These are phyloP conservation scores for Setaria viridis DNA, from an alignment of 202 grass and related monocot species.

Conservation along the genomic window DNA sequence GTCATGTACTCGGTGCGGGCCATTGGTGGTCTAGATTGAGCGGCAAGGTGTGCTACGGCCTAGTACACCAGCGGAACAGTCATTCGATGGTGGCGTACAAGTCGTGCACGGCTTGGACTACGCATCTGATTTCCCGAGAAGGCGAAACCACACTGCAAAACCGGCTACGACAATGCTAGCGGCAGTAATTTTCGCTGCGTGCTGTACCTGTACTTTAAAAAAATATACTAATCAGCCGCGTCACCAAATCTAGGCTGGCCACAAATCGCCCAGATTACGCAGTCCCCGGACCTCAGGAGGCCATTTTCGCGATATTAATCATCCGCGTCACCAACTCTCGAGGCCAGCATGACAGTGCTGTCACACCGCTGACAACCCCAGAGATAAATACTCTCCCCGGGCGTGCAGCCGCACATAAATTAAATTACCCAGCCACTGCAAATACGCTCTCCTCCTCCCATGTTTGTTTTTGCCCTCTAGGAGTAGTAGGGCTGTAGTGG, in stretches of 20 bases:
- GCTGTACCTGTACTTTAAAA: too few relatives aligned
- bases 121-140: too few relatives aligned
- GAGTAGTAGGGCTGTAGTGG: background rate
- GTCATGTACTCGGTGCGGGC: too few relatives aligned
- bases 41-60: too few relatives aligned
- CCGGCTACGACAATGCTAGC: too few relatives aligned
- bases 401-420: conserved; percentile 49
- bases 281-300: conserved; percentile 46
- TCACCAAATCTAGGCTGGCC: conserved; percentile 27
- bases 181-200: too few relatives aligned
- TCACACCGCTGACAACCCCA: background rate
- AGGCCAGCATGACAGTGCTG: background rate
- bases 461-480: conserved; percentile 24
- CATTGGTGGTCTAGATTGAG: too few relatives aligned
- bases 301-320: background rate
- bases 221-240: background rate
- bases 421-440: conserved; percentile 31
- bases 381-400: conserved; percentile 52
- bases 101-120: too few relatives aligned
- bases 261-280: conserved; percentile 42
- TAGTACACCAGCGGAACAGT: too few relatives aligned
- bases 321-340: too few relatives aligned
- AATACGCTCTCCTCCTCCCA: background rate
- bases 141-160: too few relatives aligned
- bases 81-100: too few relatives aligned